These are phyloP conservation scores for Trametes sanguinea DNA, from an alignment of 768 basidiomycete genomes.

Conservation along the genomic window DNA sequence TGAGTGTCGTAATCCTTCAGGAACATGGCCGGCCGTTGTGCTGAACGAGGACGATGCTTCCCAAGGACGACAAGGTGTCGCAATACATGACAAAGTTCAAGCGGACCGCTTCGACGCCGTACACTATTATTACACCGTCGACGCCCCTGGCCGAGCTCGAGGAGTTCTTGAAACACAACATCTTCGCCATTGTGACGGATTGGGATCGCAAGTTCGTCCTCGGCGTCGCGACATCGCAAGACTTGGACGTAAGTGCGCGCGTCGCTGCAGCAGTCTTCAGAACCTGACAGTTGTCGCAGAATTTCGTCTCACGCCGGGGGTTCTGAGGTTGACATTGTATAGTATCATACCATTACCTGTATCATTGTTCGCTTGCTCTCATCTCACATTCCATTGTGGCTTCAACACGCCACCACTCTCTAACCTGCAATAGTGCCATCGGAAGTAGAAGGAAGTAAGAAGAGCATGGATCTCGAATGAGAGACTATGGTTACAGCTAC, in stretches of 20 bases:
- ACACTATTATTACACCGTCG: slow-evolving; percentile 78
- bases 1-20: slow-evolving; percentile 40
- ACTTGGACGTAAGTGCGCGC: slow-evolving; percentile 50
- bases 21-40: slow-evolving; percentile 1
- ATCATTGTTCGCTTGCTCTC: slow-evolving; percentile 5
- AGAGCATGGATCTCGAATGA: neutral
- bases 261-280: neutral
- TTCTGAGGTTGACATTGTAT: slow-evolving; percentile 20
- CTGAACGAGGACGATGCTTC: slow-evolving; percentile 9
- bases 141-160: slow-evolving; percentile 83
- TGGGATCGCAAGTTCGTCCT: slow-evolving; percentile 78
- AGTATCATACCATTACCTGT: slow-evolving; percentile 20
- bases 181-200: slow-evolving; percentile 89
- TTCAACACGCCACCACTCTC: slow-evolving; percentile 17
- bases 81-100: slow-evolving; percentile 76
- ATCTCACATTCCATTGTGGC: neutral
- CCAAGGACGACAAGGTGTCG: slow-evolving; percentile 69
- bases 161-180: slow-evolving; percentile 66
- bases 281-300: slow-evolving; percentile 27
- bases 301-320: slow-evolving; percentile 40
- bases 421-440: neutral
- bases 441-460: neutral
- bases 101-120: slow-evolving; percentile 59
- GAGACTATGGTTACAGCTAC: slow-evolving; percentile 15
- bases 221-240: slow-evolving; percentile 75